phyloP scores from a whole-genome alignment of 495 filamentous ascomycete genomes.

The Penicillium lagena region DNA sequence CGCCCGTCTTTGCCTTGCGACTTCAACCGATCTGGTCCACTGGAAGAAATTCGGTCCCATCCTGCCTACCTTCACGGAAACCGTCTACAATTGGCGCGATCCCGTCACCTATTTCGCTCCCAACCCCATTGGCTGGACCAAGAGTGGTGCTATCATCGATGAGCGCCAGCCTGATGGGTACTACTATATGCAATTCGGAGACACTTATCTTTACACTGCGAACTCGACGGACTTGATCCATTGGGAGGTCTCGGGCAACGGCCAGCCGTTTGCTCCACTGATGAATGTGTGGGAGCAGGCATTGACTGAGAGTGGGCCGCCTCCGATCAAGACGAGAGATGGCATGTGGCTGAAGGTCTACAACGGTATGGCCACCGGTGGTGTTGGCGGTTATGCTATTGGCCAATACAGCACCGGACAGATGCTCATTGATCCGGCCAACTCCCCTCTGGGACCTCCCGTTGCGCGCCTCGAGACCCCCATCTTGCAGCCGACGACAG shows the following conservation, averaged over 20 bases:
- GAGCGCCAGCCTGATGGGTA: conserved; percentile 14
- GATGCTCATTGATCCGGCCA: conserved; percentile 12
- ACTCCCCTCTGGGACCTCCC: conserved; percentile 5
- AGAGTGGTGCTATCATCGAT: conserved; percentile 15
- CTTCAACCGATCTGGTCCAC: conserved; percentile 12
- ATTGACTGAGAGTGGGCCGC: neutral
- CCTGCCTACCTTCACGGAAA: neutral
- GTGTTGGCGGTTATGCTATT: conserved; percentile 5
- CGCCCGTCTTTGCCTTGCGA: conserved; percentile 15
- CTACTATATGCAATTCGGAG: conserved; percentile 21
- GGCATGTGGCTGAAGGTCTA: conserved; percentile 17
- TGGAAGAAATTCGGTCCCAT: conserved; percentile 9
- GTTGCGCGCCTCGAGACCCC: conserved; percentile 5
- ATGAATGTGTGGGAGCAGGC: conserved; percentile 8
- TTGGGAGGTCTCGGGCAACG: conserved; percentile 4
- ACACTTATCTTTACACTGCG: conserved; percentile 12
- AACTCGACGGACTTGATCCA: conserved; percentile 14
- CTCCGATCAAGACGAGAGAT: conserved; percentile 15
- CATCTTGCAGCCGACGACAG: neutral
- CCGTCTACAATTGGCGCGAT: too few species aligned
- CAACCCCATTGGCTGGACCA: conserved; percentile 1
- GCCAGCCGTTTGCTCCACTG: conserved; percentile 4
- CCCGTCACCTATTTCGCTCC: neutral
- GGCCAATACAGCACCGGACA: conserved; percentile 16
- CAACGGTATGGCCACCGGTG: conserved; percentile 12